Evolutionary conservation across 2,329 filamentous ascomycete species (phyloP), one percentile per base, ranked within the genome.

Genomic region (Domatiomyces catenatus): DNA sequence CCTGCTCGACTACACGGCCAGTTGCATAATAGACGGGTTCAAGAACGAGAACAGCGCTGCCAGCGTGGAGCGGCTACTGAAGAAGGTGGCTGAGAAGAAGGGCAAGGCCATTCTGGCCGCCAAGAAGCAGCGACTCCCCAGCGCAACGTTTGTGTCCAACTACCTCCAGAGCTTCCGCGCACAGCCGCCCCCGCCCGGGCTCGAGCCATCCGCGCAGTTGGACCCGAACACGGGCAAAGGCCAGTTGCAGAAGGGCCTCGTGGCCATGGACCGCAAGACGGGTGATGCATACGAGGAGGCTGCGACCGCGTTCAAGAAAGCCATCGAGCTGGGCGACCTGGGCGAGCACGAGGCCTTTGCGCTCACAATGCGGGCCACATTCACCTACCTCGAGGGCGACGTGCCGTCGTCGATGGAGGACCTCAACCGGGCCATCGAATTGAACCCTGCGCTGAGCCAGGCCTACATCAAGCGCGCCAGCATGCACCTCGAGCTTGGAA

Each of bases 401-500:
- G 89, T 90, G 60, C 76, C 84, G 49, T 78, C 83, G 54, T 92
- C 92, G 2, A 75, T 95, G 58, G 71, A 75, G 42, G 92, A 96
- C 64, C 77, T 98, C 63, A 86, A 88, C 67, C 92, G 86, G 79
- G 94, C 87, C 67, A 84, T 96, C 52, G 86, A 94, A 68, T 74
- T 96, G 46, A 83, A 96, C 62, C 85, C 87, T 12, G 74, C 79
- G 7, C 75, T 96, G 71, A 93, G 88, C 6, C 92, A 98, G 72
- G 94, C 86, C 72, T 96, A 93, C 68, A 94, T 98, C 72, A 98
- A 98, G 77, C 84, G 92, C 53, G 92, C 92, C 50, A 96, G 89
- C 75, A 94, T 98, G 83, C 86, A 93, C 67, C 76, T 98, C 42
- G 92, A 98, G 71, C 81, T 92, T 54, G 89, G 84, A 56, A 82